Evolutionary conservation across 1,139 yeast genomes (phyloP).

Genomic region (Nematodospora anomalae): DNA sequence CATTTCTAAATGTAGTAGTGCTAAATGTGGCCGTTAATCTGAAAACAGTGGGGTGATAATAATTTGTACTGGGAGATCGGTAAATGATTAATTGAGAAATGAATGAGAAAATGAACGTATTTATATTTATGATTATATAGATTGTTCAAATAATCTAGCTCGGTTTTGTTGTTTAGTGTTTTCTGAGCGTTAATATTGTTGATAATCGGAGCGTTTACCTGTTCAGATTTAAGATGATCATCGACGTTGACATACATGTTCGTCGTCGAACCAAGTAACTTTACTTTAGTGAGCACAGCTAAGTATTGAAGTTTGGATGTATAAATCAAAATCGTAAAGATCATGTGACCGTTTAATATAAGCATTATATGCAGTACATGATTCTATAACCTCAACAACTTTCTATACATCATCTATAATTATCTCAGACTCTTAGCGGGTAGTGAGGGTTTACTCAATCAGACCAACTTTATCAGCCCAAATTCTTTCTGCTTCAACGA

Average conservation of each 20-base stretch:
- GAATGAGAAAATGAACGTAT: too few relatives aligned
- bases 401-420: too few relatives aligned
- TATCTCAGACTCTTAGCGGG: too few relatives aligned
- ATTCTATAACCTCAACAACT: too few relatives aligned
- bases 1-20: conserved; percentile 5
- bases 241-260: conserved; percentile 6
- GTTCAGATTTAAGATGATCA: conserved; percentile 11
- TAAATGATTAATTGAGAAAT: too few relatives aligned
- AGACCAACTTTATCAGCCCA: conserved; percentile 58
- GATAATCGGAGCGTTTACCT: neutral
- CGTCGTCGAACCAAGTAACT: neutral
- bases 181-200: neutral
- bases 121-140: too few relatives aligned
- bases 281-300: neutral
- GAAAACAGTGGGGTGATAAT: neutral
- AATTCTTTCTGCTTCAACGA: conserved; percentile 82
- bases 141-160: too few relatives aligned
- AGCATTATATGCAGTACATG: neutral
- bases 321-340: neutral
- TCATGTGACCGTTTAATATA: conserved; percentile 5
- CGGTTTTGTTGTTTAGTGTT: neutral
- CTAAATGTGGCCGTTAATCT: neutral
- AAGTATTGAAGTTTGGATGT: conserved; percentile 6
- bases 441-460: conserved; percentile 7
- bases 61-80: too few relatives aligned